Evolutionary conservation across 306 rosid species (phyloP).

Genomic region (Alnus rubra): DNA sequence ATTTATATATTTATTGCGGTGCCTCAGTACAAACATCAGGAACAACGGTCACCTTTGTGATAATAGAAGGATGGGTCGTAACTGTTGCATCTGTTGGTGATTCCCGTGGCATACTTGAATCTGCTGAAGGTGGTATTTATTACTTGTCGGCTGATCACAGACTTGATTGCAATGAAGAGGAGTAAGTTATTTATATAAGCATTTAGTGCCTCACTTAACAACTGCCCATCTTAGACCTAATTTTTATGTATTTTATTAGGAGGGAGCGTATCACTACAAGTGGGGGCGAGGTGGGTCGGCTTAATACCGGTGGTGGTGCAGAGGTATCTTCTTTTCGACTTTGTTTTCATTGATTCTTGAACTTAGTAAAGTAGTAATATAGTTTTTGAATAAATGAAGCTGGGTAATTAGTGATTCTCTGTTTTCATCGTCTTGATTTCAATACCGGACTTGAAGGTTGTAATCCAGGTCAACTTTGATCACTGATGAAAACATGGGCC

Average conservation of each 20-base stretch:
- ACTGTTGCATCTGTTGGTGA: slow-evolving; percentile 99
- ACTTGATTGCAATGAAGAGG: slow-evolving; percentile 91
- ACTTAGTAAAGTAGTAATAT: background rate
- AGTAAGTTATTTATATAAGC: slow-evolving; percentile 56
- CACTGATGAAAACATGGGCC: background rate
- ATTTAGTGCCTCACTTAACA: slow-evolving; percentile 20
- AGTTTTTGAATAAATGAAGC: background rate
- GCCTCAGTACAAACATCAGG: slow-evolving; percentile 84
- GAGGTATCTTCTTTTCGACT: slow-evolving; percentile 52
- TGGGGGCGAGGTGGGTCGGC: slow-evolving; percentile 98
- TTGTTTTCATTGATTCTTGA: background rate
- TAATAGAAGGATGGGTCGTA: slow-evolving; percentile 95
- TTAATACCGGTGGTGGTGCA: slow-evolving; percentile 98
- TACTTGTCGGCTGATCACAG: slow-evolving; percentile 98
- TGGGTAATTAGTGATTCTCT: background rate
- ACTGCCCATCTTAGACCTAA: slow-evolving; percentile 16
- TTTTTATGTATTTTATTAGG: slow-evolving; percentile 47
- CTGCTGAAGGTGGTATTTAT: slow-evolving; percentile 84
- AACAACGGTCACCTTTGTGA: slow-evolving; percentile 94
- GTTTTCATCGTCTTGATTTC: background rate
- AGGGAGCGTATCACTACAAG: slow-evolving; percentile 84
- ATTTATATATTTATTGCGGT: slow-evolving; percentile 20
- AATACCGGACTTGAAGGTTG: background rate
- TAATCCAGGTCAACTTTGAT: background rate
- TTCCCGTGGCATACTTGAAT: slow-evolving; percentile 90